Percentiles rank a stretch among this genome's conserved stretches.
These are phyloP conservation scores for Nemania sp. DNA, from an alignment of 2,329 filamentous ascomycete genomes.

Conservation along the genomic window DNA sequence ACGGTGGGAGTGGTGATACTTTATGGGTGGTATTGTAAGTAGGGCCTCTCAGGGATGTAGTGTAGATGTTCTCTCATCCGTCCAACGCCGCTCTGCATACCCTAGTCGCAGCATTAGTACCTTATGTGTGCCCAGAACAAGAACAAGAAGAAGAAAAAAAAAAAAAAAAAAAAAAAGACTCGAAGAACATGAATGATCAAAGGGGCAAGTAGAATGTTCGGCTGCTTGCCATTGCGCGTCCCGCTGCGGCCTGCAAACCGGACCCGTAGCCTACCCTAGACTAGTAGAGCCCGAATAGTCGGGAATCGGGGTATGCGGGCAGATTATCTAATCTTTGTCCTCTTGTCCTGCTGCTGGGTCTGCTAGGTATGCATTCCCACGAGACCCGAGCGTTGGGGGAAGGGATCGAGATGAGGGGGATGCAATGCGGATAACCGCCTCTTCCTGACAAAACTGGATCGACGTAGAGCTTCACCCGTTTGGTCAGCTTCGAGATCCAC, in stretches of 20 bases:
- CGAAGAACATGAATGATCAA: too few relatives aligned
- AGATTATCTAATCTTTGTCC: neutral
- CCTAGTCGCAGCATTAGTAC: too few relatives aligned
- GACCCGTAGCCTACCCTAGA: conserved; percentile 11
- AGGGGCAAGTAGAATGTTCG: too few relatives aligned
- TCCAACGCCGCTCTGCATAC: too few relatives aligned
- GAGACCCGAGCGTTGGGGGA: neutral
- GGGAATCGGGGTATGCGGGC: conserved; percentile 20
- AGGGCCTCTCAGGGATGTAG: too few relatives aligned
- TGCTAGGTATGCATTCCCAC: neutral
- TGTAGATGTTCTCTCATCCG: too few relatives aligned
- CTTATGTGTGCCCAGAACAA: too few relatives aligned
- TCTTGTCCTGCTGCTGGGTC: too few relatives aligned
- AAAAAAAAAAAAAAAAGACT: neutral
- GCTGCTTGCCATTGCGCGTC: conserved; percentile 16
- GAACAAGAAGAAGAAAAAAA: conserved; percentile 1
- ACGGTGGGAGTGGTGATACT: too few relatives aligned
- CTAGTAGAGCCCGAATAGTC: conserved; percentile 19
- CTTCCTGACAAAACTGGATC: neutral
- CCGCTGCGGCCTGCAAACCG: conserved; percentile 17
- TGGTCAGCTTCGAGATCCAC: too few relatives aligned
- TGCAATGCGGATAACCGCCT: neutral
- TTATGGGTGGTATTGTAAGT: too few relatives aligned
- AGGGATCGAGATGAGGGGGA: neutral
- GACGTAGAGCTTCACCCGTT: neutral